Evolutionary conservation across 2,329 filamentous ascomycete genomes (phyloP), one percentile per base, ranked within the genome.

Genomic region (Curvularia sp.): DNA sequence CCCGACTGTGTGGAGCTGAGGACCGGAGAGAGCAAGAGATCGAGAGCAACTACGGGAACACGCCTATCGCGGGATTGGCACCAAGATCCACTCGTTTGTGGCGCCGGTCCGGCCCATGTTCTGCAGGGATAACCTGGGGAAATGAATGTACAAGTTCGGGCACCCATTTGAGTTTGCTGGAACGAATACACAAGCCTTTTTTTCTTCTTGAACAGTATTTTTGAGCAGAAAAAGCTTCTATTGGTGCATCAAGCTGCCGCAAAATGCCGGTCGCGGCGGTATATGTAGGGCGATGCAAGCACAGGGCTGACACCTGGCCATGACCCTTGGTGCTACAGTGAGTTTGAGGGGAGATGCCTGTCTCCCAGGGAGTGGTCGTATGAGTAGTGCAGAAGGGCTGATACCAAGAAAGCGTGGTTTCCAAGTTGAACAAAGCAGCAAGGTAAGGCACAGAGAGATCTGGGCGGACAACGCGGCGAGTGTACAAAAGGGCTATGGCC

Each of bases 41-140:
- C 43, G 28, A 38, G 42, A 43, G 22, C 15, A 44, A 4, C 28
- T 31, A 44, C 50, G 55, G 50, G 53, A 50, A 43, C 24, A 42
- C 30, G 35, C 24, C 35, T 30, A 55, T n/a, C 41, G 46, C 46
- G 51, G 41, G 46, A 55, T 55, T 26, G 42, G 50, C 52, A 53
- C 15, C 38, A 31, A 46, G 51, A 13, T 55, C 43, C 48, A 35
- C 42, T 48, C 49, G 20, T 55, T 41, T 41, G 33, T 52, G 42
- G 51, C 51, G 31, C 33, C 56, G 50, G 56, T 46, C 56, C 51
- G 56, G 51, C 39, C 46, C 41, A 28, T 55, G 22, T 22, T 46
- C 20, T 18, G 24, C 42, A 42, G 46, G 20, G 6, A 49, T 50
- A 33, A 28, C 51, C 46, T 41, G 46, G 39, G 26, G 44, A 18